Evolutionary conservation across 108 stramenopile species (phyloP), one percentile per base, ranked within the genome.

Genomic region (Craspedostauros australis): DNA sequence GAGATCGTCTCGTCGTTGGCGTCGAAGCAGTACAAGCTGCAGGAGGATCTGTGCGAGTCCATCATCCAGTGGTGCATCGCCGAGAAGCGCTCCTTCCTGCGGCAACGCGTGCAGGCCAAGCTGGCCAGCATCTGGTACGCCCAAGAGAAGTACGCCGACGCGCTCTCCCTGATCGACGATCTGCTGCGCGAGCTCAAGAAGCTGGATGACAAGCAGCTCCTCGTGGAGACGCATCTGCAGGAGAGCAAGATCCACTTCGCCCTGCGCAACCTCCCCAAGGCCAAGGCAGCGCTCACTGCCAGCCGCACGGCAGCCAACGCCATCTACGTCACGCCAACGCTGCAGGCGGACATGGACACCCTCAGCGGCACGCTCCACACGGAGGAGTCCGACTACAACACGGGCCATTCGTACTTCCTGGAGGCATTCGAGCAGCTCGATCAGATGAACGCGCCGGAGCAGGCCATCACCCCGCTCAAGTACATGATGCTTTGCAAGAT

Each of bases 401-500:
- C 99, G 6, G 92, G 95, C 8, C 96, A 97, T 54, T 96, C 94
- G 1, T 99, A 99, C 80, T 99, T 99, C 83, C 73, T 98, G 58
- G 99, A 99, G 67, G 95, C 95, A 14, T 99, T 95, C 61, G 98
- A 99, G 65, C 96, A 93, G 60, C 81, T 92, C 27, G 93, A 95
- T 61, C 82, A 90, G 56, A 63, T 93, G 73, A 76, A 91, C 47
- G 84, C 92, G 43, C 42, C 55, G 8, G 77, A 69, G 11, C 69
- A 73, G 58, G 91, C 88, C 6, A 63, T 79, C 20, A 64, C 66
- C 4, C 86, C 86, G 45, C 75, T 97, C 54, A 95, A 95, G 79
- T 98, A 98, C 78, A 99, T 99, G 99, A 88, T 97, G 77, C 76
- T 99, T 33, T 93, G 92, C 73, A 75, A 78, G 46, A 91, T 99